Percentiles rank a stretch among this genome's conserved stretches.
phyloP scores from a whole-genome alignment of 495 filamentous ascomycete species.

The Schizothecium vesticola region DNA sequence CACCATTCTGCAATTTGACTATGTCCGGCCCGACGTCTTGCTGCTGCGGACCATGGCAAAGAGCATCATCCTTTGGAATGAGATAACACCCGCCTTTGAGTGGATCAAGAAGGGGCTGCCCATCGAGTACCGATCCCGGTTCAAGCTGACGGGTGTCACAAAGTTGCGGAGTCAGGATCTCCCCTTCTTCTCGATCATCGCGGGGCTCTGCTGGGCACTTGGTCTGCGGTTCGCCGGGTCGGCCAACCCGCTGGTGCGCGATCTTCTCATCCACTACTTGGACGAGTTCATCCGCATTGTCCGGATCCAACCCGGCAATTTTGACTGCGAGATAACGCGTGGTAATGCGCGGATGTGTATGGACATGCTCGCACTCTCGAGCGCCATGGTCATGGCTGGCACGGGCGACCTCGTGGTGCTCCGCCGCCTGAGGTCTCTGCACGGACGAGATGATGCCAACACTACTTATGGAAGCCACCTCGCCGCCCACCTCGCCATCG shows the following conservation, averaged over 20 bases:
- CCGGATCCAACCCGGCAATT: conserved; percentile 58
- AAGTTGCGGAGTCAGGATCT: conserved; percentile 69
- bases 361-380: conserved; percentile 72
- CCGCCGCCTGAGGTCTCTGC: conserved; percentile 78
- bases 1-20: conserved; percentile 84
- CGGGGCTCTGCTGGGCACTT: conserved; percentile 81
- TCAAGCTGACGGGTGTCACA: conserved; percentile 47
- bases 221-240: conserved; percentile 86
- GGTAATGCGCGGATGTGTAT: conserved; percentile 85
- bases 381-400: conserved; percentile 89
- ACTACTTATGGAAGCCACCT: conserved; percentile 91
- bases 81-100: conserved; percentile 59
- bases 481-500: conserved; percentile 86
- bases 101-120: conserved; percentile 78
- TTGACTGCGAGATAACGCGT: conserved; percentile 74
- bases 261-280: conserved; percentile 77
- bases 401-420: conserved; percentile 88
- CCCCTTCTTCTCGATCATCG: conserved; percentile 87
- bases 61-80: conserved; percentile 89
- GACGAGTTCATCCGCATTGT: conserved; percentile 82
- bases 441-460: conserved; percentile 79
- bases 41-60: conserved; percentile 85
- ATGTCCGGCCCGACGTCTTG: conserved; percentile 88
- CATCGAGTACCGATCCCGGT: conserved; percentile 52
- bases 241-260: conserved; percentile 61